Base-by-base conservation (phyloP, 2,329 filamentous ascomycete genomes). In the Hypoxylon sp. region DNA sequence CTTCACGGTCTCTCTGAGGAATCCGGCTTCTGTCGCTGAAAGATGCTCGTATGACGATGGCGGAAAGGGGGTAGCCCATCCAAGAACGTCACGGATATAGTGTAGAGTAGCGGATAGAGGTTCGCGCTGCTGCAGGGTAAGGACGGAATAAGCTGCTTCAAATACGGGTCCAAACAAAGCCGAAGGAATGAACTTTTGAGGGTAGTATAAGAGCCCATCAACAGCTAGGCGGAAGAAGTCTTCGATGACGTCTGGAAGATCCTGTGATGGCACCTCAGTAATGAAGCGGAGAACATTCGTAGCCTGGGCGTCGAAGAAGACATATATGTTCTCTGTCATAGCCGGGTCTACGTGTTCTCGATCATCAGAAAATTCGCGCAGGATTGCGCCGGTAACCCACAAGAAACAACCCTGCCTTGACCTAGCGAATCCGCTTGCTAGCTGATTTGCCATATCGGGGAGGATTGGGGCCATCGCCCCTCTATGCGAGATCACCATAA, bases 351-450 rank as follows among this genome's bases (percentile, higher is more conserved):
- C 92, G 67, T 92, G 89, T 74, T 97, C 94, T 46, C 92, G 89
- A 46, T 95, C 94, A 74, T 97, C 93, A 0, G 94, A 96, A 78
- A 98, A 99, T 79, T 99, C 96, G 66, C 96, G 92, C 31, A 99
- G 87, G 70, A 99, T 97, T 8, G 95, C 94, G 71, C 94, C 93
- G 1, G 95, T 98, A 1, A 96, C 95, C 96, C 96, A 99, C n/a
- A 99, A 85, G 86, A 99, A 99, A 79, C 95, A 98, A 11, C 96
- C 96, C 81, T 99, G 95, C 67, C 91, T 89, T 10, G 95, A 98
- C 17, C 88, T 87, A 61, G 92, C 87, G 78, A 99, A 99, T 3
- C 95, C 94, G 70, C 86, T 87, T 0, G 93, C 93, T 63, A 99
- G 87, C 80, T 95, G 97, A 74, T 95, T 92, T 17, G 96, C 97